Evolutionary conservation across 352 stramenopile genomes (phyloP), one percentile per base, ranked within the genome.

Genomic region (Globisporangium solare): DNA sequence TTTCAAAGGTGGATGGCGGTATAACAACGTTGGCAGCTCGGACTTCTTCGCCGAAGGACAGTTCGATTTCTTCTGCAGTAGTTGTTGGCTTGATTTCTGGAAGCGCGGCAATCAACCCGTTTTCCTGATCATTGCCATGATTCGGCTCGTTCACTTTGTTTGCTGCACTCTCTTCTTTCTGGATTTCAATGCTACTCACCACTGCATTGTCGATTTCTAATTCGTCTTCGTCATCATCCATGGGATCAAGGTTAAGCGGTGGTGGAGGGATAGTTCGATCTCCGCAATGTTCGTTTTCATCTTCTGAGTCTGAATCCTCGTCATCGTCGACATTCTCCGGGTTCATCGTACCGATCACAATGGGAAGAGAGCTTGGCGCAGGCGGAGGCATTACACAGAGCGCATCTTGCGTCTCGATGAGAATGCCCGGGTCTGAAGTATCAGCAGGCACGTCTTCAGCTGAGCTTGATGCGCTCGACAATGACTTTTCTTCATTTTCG

Each of bases 191-290:
- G 18, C 52, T 68, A 15, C 49, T 66, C 7, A 67, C 57, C 11
- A 82, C 70, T 2, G 58, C 52, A 22, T 56, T 31, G 58, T 84
- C 65, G 35, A 82, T 51, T 35, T 84, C 74, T 39, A 84, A 45
- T n/a, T 76, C 65, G 15, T 84, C 74, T n/a, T 79, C 74, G 20
- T 81, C 72, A 18, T 76, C 69, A 13, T 74, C 45, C 11, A 51
- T 3, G 11, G 22, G 13, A 14, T 31, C 55, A 32, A 70, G 43
- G 21, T 59, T 51, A 18, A 72, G 46, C 12, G 59, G 58, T n/a
- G 56, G 59, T 37, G 51, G 46, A 24, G 60, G 20, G 14, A 14
- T 7, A 22, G 21, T 12, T 17, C 45, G 21, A 2, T 70, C 62
- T 11, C 13, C 60, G 2, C 27, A 11, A 6, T 7, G 27, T 6